Base-by-base conservation (phyloP, 306 rosid species). In the Corylus avellana region DNA sequence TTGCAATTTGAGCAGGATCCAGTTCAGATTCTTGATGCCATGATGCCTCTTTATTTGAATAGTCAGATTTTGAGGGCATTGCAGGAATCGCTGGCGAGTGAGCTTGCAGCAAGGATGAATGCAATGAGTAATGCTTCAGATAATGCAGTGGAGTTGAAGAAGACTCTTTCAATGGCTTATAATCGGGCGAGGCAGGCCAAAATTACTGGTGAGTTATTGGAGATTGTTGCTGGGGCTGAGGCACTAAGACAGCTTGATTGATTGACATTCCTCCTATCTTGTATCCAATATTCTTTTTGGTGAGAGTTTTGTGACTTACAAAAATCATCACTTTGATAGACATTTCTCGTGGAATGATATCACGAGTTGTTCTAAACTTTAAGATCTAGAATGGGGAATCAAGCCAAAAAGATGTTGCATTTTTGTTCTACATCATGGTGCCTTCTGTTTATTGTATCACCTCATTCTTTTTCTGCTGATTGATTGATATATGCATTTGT, bases 1-100 rank as follows among this genome's bases (percentile, higher is more conserved):
- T 75, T 93, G 91, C 76, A 89, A 79, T 93, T 91, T 55, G 97
- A 93, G 54, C 98, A 93, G 74, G 93, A 93, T 58, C 98, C 97
- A 12, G 93, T 80, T 85, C 89, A 87, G 89, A 94, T 94, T 83
- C 85, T 92, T 73, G 94, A 92, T 87, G 98, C 91, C 9, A 87
- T 94, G 96, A 79, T 94, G 93, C 97, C 98, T 20, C 84, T 94
- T 42, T 94, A 94, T 78, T 72, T 94, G 86, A 94, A 92, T 62
- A 85, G 92, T 67, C 97, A 92, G 85, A 78, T 92, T 48, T 73
- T 94, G 83, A 87, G 86, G 82, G 91, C 87, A 7, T 87, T 94
- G 89, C 96, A 94, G 78, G 98, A 94, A 80, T 89, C 97, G 10
- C 57, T 73, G 59, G 97, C 97, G 18, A 93, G 98, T 79, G 98